Conservation (phyloP, 208 protist genomes). For the Trypanosomatidae sp. region DNA sequence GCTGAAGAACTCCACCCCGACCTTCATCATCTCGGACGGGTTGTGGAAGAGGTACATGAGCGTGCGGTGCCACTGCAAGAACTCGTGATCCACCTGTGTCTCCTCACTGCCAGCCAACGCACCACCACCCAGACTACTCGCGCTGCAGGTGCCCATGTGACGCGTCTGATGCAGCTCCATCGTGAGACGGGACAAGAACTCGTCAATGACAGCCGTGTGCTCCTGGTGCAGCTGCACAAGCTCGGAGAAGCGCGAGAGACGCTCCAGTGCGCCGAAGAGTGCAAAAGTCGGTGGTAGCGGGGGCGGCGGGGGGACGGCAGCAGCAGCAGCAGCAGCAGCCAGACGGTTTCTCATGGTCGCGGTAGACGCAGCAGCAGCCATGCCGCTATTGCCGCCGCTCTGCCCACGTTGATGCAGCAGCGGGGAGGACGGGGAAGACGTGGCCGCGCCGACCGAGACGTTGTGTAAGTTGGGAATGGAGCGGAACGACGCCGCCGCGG, state of each 20-base stretch:
- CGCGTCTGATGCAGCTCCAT: conserved; percentile 26
- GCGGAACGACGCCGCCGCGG: too few species aligned
- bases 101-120: neutral
- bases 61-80: conserved; percentile 28
- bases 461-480: too few species aligned
- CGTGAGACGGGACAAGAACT: conserved; percentile 35
- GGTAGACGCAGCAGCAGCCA: neutral
- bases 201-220: conserved; percentile 35
- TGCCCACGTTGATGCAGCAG: too few species aligned
- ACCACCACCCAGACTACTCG: neutral
- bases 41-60: conserved; percentile 33
- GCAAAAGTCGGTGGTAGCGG: conserved; percentile 38
- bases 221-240: conserved; percentile 40
- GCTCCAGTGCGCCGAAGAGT: conserved; percentile 71
- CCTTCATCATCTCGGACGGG: conserved; percentile 23
- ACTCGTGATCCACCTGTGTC: conserved; percentile 17
- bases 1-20: conserved; percentile 59
- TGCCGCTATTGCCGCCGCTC: too few species aligned
- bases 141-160: neutral
- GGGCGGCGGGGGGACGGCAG: neutral
- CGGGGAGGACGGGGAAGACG: too few species aligned
- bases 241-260: conserved; percentile 43
- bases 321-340: neutral
- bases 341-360: too few species aligned
- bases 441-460: too few species aligned